Evolutionary conservation across 352 stramenopile species (phyloP).

Genomic region (Globisporangium splendens): DNA sequence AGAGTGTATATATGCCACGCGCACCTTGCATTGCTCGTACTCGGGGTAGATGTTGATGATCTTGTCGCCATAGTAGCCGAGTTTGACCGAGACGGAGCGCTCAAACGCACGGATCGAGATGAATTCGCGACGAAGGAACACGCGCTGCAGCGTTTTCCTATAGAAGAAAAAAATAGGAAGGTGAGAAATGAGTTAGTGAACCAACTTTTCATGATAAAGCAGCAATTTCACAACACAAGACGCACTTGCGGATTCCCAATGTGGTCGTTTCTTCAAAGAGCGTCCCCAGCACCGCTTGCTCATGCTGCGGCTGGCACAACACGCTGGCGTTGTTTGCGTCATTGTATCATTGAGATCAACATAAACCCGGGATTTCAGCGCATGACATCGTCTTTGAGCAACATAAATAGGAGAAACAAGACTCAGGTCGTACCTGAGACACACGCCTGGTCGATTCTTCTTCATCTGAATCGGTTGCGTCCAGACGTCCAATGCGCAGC

Average conservation of each 20-base stretch:
- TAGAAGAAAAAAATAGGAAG: too few species aligned
- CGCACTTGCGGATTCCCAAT: conserved; percentile 81
- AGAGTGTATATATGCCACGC: neutral
- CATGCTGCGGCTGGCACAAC: conserved; percentile 60
- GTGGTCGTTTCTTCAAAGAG: conserved; percentile 88
- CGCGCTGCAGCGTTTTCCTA: conserved; percentile 56
- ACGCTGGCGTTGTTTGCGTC: conserved; percentile 32
- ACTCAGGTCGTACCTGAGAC: conserved; percentile 47
- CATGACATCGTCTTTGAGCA: too few species aligned
- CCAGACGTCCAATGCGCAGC: conserved; percentile 86
- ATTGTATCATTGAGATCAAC: too few species aligned
- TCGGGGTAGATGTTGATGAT: conserved; percentile 77
- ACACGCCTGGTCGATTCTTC: conserved; percentile 78
- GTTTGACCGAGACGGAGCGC: conserved; percentile 51
- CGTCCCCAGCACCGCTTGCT: conserved; percentile 44
- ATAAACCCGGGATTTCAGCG: too few species aligned
- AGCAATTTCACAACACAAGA: neutral
- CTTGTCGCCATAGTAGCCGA: conserved; percentile 43
- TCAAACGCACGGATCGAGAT: conserved; percentile 43
- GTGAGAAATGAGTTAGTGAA: too few species aligned
- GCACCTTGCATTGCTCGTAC: conserved; percentile 80
- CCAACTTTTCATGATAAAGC: too few species aligned
- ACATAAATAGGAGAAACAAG: too few species aligned
- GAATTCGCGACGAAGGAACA: conserved; percentile 47
- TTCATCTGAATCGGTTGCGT: conserved; percentile 90